Evolutionary conservation across 2,329 filamentous ascomycete species (phyloP).

Genomic region (Xylariaceae sp.): DNA sequence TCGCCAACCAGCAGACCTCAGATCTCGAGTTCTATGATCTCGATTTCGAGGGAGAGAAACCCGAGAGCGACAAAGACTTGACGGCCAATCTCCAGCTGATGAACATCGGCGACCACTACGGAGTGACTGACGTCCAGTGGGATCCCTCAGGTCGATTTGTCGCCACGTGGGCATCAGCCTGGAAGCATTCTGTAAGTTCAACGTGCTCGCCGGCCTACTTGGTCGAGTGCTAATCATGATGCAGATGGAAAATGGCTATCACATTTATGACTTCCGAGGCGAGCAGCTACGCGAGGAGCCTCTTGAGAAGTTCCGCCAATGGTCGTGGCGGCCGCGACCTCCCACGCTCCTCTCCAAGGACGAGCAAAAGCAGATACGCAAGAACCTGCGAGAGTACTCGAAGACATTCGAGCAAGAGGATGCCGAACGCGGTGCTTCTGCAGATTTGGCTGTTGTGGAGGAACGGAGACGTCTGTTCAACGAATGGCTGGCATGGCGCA

Average conservation of each 20-base stretch:
- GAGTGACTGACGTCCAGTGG: constrained; percentile 97
- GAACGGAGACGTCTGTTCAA: constrained; percentile 74
- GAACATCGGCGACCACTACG: constrained; percentile 92
- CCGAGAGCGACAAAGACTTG: constrained; percentile 87
- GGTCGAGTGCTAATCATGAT: constrained; percentile 12
- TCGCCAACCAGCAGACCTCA: constrained; percentile 87
- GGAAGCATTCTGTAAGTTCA: constrained; percentile 85
- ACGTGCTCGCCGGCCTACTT: neutral
- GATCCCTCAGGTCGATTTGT: constrained; percentile 94
- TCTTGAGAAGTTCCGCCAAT: constrained; percentile 97
- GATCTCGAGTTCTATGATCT: constrained; percentile 98
- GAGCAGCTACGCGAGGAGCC: constrained; percentile 84
- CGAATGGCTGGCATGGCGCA: constrained; percentile 87
- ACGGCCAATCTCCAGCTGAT: constrained; percentile 93
- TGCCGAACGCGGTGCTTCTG: constrained; percentile 85
- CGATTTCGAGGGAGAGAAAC: constrained; percentile 96
- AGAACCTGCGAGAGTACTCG: constrained; percentile 96
- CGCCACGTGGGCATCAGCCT: constrained; percentile 86
- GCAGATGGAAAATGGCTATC: constrained; percentile 99
- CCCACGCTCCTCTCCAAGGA: constrained; percentile 90
- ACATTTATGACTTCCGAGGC: constrained; percentile 95
- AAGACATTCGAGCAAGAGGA: constrained; percentile 95
- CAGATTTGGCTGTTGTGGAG: constrained; percentile 91
- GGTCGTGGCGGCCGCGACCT: constrained; percentile 89
- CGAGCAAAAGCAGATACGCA: constrained; percentile 95